Evolutionary conservation across 805 yeast genomes (phyloP).

Genomic region (Clavispora santaluciae): DNA sequence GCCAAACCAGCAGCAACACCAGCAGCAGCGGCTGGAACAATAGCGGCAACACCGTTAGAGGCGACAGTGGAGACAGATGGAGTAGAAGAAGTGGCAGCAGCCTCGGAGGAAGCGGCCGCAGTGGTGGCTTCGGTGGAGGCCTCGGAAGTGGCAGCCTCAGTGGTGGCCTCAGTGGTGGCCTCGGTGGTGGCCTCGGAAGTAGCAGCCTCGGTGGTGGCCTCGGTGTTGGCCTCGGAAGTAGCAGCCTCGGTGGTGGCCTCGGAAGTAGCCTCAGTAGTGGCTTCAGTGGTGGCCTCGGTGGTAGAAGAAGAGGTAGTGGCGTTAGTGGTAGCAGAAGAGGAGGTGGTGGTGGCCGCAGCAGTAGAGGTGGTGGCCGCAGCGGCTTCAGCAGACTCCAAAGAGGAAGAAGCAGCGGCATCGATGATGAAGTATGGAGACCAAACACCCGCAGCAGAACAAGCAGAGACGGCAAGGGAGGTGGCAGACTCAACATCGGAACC

Average conservation of each 20-base stretch:
- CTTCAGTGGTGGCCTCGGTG: constrained; percentile 4
- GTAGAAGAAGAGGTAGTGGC: constrained; percentile 5
- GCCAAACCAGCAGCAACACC: constrained; percentile 15
- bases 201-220: constrained; percentile 1
- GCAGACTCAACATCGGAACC: constrained; percentile 29
- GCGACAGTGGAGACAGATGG: constrained; percentile 10
- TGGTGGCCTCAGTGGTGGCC: constrained; percentile 1
- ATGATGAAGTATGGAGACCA: constrained; percentile 31
- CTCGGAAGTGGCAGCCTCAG: constrained; percentile 3
- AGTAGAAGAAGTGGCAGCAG: constrained; percentile 3
- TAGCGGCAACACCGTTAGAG: constrained; percentile 12
- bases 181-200: constrained; percentile 5
- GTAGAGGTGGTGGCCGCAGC: constrained; percentile 14
- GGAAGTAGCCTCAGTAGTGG: constrained; percentile 3
- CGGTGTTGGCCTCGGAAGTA: neutral
- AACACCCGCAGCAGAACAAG: constrained; percentile 33
- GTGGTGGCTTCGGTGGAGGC: constrained; percentile 4
- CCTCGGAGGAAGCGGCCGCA: constrained; percentile 3
- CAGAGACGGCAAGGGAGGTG: constrained; percentile 26
- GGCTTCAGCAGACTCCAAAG: constrained; percentile 23
- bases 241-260: neutral
- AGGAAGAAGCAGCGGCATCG: constrained; percentile 20
- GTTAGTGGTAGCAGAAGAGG: constrained; percentile 1
- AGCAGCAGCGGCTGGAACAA: constrained; percentile 12
- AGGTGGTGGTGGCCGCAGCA: constrained; percentile 6